Conservation (phyloP, 1,284 basidiomycete genomes). For the Testicularia cyperi region DNA sequence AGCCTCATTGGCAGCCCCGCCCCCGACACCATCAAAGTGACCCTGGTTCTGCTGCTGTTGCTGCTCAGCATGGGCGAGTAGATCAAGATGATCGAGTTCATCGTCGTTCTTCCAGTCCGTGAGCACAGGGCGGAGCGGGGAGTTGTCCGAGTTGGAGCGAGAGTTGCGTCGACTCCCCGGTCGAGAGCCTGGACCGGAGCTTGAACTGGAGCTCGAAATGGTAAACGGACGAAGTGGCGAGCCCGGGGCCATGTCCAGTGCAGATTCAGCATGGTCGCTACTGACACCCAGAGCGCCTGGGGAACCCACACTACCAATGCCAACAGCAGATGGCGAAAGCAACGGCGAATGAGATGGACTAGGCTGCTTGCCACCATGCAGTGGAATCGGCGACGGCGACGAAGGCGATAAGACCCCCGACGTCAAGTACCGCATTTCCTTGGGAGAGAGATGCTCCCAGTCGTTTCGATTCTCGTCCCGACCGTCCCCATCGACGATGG, state of each 20-base stretch:
- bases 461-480: constrained; percentile 47
- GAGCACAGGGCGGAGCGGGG: constrained; percentile 45
- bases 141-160: constrained; percentile 29
- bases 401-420: constrained; percentile 26
- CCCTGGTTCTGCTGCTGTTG: constrained; percentile 26
- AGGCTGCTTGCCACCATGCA: constrained; percentile 15
- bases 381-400: constrained; percentile 26
- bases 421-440: constrained; percentile 52
- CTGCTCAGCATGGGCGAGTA: constrained; percentile 24
- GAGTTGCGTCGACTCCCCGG: constrained; percentile 29
- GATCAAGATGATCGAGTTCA: constrained; percentile 25
- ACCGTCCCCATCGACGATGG: constrained; percentile 7
- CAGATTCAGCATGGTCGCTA: constrained; percentile 2
- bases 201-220: constrained; percentile 5
- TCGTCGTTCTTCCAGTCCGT: constrained; percentile 50
- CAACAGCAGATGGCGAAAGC: constrained; percentile 5
- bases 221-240: constrained; percentile 26
- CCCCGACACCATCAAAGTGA: constrained; percentile 5
- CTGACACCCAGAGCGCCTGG: too few species aligned
- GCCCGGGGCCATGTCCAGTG: constrained; percentile 19
- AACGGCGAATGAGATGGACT: constrained; percentile 7
- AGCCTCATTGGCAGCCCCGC: too few species aligned
- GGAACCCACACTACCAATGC: not conserved
- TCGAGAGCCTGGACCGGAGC: constrained; percentile 1
- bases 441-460: constrained; percentile 57